Evolutionary conservation across 306 rosid species (phyloP).

Genomic region (Trifolium repens): DNA sequence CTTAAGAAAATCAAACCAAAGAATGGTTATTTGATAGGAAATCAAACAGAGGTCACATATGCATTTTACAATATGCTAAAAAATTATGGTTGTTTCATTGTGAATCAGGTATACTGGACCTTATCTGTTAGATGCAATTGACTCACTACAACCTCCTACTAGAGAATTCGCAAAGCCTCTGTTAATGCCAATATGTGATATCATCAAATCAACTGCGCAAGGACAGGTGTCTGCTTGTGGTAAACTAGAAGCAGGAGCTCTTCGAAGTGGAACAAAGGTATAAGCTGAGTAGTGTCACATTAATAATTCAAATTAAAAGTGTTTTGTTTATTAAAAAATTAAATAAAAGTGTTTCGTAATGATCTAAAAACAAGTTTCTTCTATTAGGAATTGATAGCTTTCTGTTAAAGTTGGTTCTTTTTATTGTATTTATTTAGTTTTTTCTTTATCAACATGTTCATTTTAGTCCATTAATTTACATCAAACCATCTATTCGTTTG

Average conservation of each 20-base stretch:
- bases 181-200: slow-evolving; percentile 94
- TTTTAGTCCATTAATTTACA: slow-evolving; percentile 18
- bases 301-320: slow-evolving; percentile 23
- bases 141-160: slow-evolving; percentile 80
- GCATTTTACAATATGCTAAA: slow-evolving; percentile 29
- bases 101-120: slow-evolving; percentile 86
- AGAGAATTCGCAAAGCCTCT: slow-evolving; percentile 89
- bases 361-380: slow-evolving; percentile 30
- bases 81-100: slow-evolving; percentile 40
- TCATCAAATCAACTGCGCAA: slow-evolving; percentile 62
- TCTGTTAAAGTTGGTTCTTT: slow-evolving; percentile 16
- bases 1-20: slow-evolving; percentile 9
- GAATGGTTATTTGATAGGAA: slow-evolving; percentile 22
- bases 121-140: slow-evolving; percentile 82
- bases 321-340: too few species aligned
- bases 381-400: slow-evolving; percentile 28
- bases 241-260: slow-evolving; percentile 97
- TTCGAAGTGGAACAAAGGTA: slow-evolving; percentile 90
- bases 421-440: neutral
- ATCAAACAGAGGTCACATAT: slow-evolving; percentile 16
- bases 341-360: neutral
- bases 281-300: slow-evolving; percentile 29
- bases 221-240: slow-evolving; percentile 94
- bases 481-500: slow-evolving; percentile 6
- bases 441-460: neutral